phyloP scores from a whole-genome alignment of 23 red algal species.

The Gracilaria caudata region DNA sequence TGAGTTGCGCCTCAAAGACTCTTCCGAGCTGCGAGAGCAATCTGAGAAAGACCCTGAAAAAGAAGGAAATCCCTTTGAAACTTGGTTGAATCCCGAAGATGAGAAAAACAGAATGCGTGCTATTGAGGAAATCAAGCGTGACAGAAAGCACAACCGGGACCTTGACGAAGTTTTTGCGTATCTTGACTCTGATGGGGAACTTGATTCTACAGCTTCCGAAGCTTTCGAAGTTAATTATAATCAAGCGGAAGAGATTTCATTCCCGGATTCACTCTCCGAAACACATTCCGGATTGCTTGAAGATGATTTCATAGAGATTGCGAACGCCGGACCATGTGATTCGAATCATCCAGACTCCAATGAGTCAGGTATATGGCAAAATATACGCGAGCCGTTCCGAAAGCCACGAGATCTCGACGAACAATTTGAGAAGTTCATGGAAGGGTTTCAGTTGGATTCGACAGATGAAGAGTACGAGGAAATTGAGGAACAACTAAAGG shows the following conservation, averaged over 20 bases:
- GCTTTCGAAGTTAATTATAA: not conserved
- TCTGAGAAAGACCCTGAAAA: not conserved
- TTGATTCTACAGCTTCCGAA: slow-evolving; percentile 22
- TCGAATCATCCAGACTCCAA: not conserved
- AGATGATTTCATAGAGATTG: slow-evolving; percentile 42
- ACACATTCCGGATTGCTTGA: slow-evolving; percentile 9
- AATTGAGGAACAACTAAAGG: slow-evolving; percentile 5
- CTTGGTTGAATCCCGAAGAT: slow-evolving; percentile 34
- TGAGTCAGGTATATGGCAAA: not conserved
- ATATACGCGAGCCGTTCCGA: slow-evolving; percentile 32
- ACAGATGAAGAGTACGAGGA: slow-evolving; percentile 70
- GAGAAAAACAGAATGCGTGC: slow-evolving; percentile 6
- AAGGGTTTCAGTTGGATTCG: slow-evolving; percentile 25
- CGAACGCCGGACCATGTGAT: not conserved
- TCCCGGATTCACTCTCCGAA: not conserved
- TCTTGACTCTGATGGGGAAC: slow-evolving; percentile 54
- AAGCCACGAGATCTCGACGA: slow-evolving; percentile 66
- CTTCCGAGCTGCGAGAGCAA: not conserved
- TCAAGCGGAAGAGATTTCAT: not conserved
- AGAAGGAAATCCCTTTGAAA: not conserved
- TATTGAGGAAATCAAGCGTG: slow-evolving; percentile 48
- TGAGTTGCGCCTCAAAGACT: not conserved
- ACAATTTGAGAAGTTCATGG: slow-evolving; percentile 80
- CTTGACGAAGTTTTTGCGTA: slow-evolving; percentile 69
- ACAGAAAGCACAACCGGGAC: slow-evolving; percentile 44